Percentiles rank a stretch among this genome's conserved stretches.
These are phyloP conservation scores for Angomonas ambiguus DNA, from an alignment of 208 protist species.

Conservation along the genomic window DNA sequence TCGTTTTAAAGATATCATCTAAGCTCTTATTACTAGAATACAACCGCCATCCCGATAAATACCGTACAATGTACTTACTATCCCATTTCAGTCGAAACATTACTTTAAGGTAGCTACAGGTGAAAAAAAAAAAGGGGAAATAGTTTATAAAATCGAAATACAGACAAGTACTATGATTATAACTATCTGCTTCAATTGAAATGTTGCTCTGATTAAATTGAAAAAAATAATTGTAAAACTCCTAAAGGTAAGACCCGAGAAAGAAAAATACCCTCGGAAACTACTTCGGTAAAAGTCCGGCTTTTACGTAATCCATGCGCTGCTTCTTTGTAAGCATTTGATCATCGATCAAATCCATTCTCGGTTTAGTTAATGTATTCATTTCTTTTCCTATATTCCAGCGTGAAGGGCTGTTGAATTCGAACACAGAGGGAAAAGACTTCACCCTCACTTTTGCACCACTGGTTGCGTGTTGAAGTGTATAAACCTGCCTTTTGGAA, in stretches of 20 bases:
- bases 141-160: no score
- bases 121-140: slow-evolving; percentile 6
- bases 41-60: no score
- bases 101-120: no score
- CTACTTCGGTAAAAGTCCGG: slow-evolving; percentile 81
- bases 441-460: slow-evolving; percentile 82
- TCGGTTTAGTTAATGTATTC: slow-evolving; percentile 77
- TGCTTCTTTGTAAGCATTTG: slow-evolving; percentile 91
- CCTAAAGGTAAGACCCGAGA: neutral
- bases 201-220: no score
- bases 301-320: slow-evolving; percentile 83
- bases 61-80: no score
- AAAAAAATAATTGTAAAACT: no score
- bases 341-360: slow-evolving; percentile 90
- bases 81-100: no score
- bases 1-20: neutral
- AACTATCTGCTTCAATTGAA: no score
- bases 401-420: slow-evolving; percentile 78
- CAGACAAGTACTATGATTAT: no score
- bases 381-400: slow-evolving; percentile 90
- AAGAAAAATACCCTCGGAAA: neutral
- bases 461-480: slow-evolving; percentile 82
- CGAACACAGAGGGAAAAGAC: slow-evolving; percentile 83
- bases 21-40: neutral
- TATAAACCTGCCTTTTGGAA: slow-evolving; percentile 86